These are phyloP conservation scores for Kalanchoe fedtschenkoi DNA, from an alignment of 164 flowering plant species.

Conservation along the genomic window DNA sequence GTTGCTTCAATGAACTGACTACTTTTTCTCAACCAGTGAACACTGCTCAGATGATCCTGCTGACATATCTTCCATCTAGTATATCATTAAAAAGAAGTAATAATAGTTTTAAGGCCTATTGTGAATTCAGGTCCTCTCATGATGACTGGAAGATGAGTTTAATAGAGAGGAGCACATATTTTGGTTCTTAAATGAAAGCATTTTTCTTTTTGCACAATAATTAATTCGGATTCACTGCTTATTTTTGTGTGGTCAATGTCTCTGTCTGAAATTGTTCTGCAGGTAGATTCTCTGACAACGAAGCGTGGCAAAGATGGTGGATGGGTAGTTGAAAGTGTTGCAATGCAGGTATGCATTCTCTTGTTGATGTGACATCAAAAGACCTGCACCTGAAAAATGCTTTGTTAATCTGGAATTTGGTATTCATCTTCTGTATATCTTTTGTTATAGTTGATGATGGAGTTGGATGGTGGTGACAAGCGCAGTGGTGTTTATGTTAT, in stretches of 20 bases:
- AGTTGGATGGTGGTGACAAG: conserved; percentile 77
- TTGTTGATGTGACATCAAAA: neutral
- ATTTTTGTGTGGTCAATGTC: neutral
- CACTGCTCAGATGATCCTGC: no score
- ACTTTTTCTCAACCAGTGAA: neutral
- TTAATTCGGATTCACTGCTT: neutral
- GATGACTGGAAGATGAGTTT: no score
- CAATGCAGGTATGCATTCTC: conserved; percentile 56
- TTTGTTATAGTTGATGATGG: conserved; percentile 62
- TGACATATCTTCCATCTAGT: no score
- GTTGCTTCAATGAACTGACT: neutral
- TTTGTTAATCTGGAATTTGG: neutral
- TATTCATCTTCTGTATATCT: neutral
- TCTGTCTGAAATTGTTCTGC: conserved; percentile 7
- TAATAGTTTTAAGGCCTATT: no score
- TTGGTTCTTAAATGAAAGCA: no score
- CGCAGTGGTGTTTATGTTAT: conserved; percentile 75
- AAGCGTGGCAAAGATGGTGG: conserved; percentile 80
- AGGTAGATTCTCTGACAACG: conserved; percentile 92
- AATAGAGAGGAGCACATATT: no score
- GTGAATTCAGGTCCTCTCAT: no score
- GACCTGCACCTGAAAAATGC: neutral
- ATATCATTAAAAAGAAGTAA: no score
- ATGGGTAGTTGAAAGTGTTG: conserved; percentile 69
- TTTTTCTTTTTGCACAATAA: neutral